Evolutionary conservation across 106 monocot species (phyloP).

Genomic region (Dioscorea zingiberensis): DNA sequence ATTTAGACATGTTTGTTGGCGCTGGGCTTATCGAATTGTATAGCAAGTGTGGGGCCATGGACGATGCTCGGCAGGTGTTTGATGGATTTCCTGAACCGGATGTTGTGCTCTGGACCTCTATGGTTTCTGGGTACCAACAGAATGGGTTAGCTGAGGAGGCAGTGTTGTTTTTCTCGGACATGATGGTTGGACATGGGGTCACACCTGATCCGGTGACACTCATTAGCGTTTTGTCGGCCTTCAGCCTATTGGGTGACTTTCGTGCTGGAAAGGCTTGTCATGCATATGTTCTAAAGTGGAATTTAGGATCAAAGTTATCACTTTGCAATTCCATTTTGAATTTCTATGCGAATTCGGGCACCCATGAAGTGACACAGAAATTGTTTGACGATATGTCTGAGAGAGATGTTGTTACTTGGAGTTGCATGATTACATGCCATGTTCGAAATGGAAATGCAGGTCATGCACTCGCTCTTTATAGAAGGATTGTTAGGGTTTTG

Average conservation of each 20-base stretch:
- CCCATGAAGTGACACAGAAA: conserved; percentile 12
- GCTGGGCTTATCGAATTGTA: conserved; percentile 54
- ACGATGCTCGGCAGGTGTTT: conserved; percentile 40
- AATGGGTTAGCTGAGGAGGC: conserved; percentile 32
- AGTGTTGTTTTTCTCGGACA: conserved; percentile 34
- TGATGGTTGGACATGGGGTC: conserved; percentile 26
- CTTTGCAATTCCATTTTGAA: conserved; percentile 46
- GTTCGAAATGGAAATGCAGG: conserved; percentile 23
- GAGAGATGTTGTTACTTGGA: conserved; percentile 67
- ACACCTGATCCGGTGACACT: conserved; percentile 39
- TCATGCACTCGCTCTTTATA: conserved; percentile 42
- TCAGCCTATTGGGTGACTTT: conserved; percentile 33
- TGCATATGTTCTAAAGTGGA: conserved; percentile 36
- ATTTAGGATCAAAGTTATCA: conserved; percentile 14
- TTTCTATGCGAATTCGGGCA: conserved; percentile 50
- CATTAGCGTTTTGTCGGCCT: conserved; percentile 28
- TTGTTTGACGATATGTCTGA: conserved; percentile 32
- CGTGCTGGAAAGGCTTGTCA: conserved; percentile 46
- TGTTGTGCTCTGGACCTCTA: conserved; percentile 52
- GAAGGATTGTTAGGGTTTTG: conserved; percentile 30
- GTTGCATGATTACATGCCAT: conserved; percentile 49
- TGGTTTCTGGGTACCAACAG: conserved; percentile 48
- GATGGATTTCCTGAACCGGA: conserved; percentile 37
- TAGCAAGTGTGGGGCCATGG: conserved; percentile 40
- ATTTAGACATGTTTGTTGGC: conserved; percentile 45